Conservation (phyloP, 1,284 basidiomycete species). For the Ustilago xerochloae region DNA sequence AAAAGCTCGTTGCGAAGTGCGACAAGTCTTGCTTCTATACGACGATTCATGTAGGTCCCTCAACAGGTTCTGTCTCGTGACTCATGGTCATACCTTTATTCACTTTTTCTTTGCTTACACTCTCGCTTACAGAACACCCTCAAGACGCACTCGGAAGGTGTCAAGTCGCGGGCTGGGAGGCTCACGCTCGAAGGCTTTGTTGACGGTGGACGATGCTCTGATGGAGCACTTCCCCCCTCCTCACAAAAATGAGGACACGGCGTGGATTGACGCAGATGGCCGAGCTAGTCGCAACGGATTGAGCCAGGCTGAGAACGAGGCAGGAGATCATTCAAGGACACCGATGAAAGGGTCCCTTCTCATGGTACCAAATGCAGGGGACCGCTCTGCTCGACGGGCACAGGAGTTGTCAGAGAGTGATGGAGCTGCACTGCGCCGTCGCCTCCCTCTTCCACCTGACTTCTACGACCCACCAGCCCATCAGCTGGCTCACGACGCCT, state of each 20-base stretch:
- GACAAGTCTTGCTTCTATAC: constrained; percentile 25
- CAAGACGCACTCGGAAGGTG: constrained; percentile 24
- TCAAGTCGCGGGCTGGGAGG: constrained; percentile 14
- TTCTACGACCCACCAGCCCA: constrained; percentile 17
- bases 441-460: constrained; percentile 6
- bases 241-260: not conserved
- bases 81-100: not conserved
- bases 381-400: not conserved
- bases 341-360: not conserved
- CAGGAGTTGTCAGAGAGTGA: not conserved
- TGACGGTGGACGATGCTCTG: constrained; percentile 12
- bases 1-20: constrained; percentile 18
- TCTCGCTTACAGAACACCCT: constrained; percentile 35
- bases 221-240: constrained; percentile 2
- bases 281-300: constrained; percentile 14
- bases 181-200: not conserved
- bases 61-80: not conserved
- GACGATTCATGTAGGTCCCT: constrained; percentile 23
- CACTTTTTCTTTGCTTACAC: too few relatives aligned
- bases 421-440: not conserved
- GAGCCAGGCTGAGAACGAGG: not conserved
- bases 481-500: not conserved
- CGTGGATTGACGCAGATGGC: constrained; percentile 19
- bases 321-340: not conserved
- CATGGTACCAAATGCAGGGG: not conserved